These are phyloP conservation scores for Cystobasidium ongulense DNA, from an alignment of 768 basidiomycete genomes.

Conservation along the genomic window DNA sequence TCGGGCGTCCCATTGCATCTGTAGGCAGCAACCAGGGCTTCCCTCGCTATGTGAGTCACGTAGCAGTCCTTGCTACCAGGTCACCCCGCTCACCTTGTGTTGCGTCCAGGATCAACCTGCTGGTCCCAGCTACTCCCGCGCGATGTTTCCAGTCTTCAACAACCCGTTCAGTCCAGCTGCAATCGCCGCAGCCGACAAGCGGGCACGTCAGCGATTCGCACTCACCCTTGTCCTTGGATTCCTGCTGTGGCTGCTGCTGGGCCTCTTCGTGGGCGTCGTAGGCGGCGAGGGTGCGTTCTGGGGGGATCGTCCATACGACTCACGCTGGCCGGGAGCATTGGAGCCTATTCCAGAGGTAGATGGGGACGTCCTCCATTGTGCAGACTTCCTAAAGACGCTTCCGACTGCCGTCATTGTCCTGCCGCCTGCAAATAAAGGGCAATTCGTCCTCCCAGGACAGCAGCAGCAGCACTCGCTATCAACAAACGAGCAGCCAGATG, in stretches of 20 bases:
- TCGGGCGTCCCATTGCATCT: neutral
- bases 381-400: slow-evolving; percentile 17
- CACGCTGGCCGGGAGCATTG: slow-evolving; percentile 12
- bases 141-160: neutral
- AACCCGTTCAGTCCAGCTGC: slow-evolving; percentile 15
- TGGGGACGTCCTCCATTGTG: slow-evolving; percentile 6
- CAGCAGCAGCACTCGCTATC: neutral
- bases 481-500: neutral
- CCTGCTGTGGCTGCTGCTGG: slow-evolving; percentile 13
- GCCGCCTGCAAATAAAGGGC: neutral
- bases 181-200: slow-evolving; percentile 4
- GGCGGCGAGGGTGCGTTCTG: slow-evolving; percentile 27
- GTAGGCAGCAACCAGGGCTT: neutral
- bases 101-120: neutral
- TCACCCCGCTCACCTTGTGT: neutral
- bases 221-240: slow-evolving; percentile 16
- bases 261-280: slow-evolving; percentile 10
- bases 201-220: slow-evolving; percentile 12
- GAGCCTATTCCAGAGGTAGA: slow-evolving; percentile 1
- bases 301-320: slow-evolving; percentile 2
- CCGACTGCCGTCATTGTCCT: slow-evolving; percentile 20
- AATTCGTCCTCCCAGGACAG: neutral
- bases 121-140: neutral
- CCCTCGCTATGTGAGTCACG: neutral
- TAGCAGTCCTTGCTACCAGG: neutral